These are phyloP conservation scores for Tolypocladium ophioglossoides DNA, from an alignment of 2,329 filamentous ascomycete genomes.

Conservation along the genomic window DNA sequence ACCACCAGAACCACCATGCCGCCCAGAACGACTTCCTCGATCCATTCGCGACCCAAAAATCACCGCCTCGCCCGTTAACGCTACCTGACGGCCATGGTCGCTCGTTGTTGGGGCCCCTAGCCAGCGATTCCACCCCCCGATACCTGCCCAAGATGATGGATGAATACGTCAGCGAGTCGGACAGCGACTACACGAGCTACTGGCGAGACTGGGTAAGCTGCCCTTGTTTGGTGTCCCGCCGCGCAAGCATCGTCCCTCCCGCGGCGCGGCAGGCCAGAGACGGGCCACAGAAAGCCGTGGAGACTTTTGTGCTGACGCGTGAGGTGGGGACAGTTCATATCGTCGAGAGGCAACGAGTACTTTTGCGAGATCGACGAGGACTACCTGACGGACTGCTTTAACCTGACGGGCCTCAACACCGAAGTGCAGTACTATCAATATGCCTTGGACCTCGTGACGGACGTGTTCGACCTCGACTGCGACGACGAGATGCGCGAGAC, in stretches of 20 bases:
- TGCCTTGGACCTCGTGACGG: conserved; percentile 91
- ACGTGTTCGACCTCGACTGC: conserved; percentile 97
- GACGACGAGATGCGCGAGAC: conserved; percentile 97
- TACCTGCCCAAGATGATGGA: conserved; percentile 55
- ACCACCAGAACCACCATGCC: not conserved
- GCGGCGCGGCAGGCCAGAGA: not conserved
- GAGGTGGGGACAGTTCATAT: conserved; percentile 68
- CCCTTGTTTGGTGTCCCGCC: not conserved
- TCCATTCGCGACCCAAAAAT: not conserved
- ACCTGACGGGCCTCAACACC: conserved; percentile 90
- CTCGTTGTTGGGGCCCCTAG: conserved; percentile 11
- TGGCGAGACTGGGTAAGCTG: conserved; percentile 95
- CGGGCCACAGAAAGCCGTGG: not conserved
- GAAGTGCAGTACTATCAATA: conserved; percentile 99
- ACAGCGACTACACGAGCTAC: conserved; percentile 98
- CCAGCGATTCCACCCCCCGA: conserved; percentile 4
- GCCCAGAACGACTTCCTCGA: not conserved
- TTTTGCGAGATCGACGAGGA: conserved; percentile 99
- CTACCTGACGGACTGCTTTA: conserved; percentile 96
- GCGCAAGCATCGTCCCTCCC: not conserved
- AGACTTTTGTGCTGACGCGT: conserved; percentile 7
- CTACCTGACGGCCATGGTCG: conserved; percentile 15
- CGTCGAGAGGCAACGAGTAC: conserved; percentile 94
- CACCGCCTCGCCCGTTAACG: not conserved
- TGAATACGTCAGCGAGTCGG: conserved; percentile 94